Base-by-base conservation (phyloP, 2,329 filamentous ascomycete species). In the Phaeosphaeriaceae sp. region DNA sequence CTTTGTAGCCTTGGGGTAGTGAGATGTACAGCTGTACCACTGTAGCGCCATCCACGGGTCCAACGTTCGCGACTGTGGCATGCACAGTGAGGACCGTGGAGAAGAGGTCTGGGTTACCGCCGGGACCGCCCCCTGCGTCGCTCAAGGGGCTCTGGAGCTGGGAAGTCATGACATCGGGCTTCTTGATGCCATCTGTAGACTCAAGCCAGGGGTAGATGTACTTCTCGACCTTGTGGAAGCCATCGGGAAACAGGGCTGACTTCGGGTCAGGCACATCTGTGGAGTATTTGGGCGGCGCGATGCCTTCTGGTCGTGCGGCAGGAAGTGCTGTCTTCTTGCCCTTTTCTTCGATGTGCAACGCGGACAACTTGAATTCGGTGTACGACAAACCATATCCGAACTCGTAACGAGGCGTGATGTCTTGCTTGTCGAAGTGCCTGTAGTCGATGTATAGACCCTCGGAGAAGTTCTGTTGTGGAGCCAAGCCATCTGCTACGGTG, bases 361-460 rank as follows among this genome's bases (percentile, higher is more conserved):
- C 83, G 11, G 82, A 83, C 56, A 92, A 84, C 13, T 85, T 79
- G 75, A 94, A 96, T 0, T 79, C 85, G 0, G 92, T 93, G 80
- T 95, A 97, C 53, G 89, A 92, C 1, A 97, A 84, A 0, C 94
- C 94, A 60, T 89, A 94, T 0, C 94, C 94, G 68, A 97, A 97
- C 49, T 92, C 91, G 73, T 89, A 97, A 0, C 91, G 89, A 0
- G 94, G 94, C 5, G 83, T 82, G 59, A 95, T 89, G 56, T 84
- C 82, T 55, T 89, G 78, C 73, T 90, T 91, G 81, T 97, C 93
- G 67, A 97, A 94, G 77, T 94, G 87, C 13, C 93, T 89, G 79
- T 97, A 97, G 80, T 97, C 94, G 66, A 96, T 89, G 72, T 94
- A 94, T 0, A 97, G 79, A 0, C 92, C 92, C 72, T 97, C 92